Evolutionary conservation across 306 rosid species (phyloP).

Genomic region (Pyrus communis): DNA sequence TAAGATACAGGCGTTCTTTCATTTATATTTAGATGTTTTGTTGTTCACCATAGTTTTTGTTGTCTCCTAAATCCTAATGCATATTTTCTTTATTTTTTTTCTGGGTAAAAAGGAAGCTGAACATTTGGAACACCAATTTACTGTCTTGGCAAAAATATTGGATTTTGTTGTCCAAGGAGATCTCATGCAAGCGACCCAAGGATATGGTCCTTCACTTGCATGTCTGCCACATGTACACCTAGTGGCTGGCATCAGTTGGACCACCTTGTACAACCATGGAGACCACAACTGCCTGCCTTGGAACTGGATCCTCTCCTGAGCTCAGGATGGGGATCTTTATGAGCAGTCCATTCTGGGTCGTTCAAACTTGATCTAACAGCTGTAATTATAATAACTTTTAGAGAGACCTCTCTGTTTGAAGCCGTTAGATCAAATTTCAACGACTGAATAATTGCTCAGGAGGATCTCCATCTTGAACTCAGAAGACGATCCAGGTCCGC

Average conservation of each 20-base stretch:
- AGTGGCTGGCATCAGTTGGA: constrained; percentile 23
- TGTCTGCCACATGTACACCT: constrained; percentile 42
- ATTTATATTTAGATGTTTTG: background rate
- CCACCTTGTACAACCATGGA: constrained; percentile 25
- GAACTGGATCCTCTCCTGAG: too few relatives aligned
- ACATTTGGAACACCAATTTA: background rate
- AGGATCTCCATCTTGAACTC: too few relatives aligned
- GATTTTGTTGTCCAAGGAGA: constrained; percentile 30
- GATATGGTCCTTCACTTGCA: constrained; percentile 32
- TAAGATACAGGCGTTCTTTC: background rate
- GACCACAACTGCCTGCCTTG: constrained; percentile 17
- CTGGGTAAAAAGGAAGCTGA: background rate
- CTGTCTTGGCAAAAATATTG: background rate
- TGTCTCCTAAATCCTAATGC: background rate
- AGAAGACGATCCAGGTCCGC: too few relatives aligned
- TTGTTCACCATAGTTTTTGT: background rate
- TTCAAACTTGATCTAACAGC: too few relatives aligned
- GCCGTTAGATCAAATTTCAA: too few relatives aligned
- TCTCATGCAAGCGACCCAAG: constrained; percentile 24
- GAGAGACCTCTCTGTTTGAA: too few relatives aligned
- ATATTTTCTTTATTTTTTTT: too few relatives aligned
- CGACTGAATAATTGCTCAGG: accelerated
- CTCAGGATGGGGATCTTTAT: too few relatives aligned
- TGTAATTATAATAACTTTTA: too few relatives aligned
- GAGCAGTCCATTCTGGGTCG: accelerated